These are phyloP conservation scores for Turnera subulata DNA, from an alignment of 345 rosid species.

Conservation along the genomic window DNA sequence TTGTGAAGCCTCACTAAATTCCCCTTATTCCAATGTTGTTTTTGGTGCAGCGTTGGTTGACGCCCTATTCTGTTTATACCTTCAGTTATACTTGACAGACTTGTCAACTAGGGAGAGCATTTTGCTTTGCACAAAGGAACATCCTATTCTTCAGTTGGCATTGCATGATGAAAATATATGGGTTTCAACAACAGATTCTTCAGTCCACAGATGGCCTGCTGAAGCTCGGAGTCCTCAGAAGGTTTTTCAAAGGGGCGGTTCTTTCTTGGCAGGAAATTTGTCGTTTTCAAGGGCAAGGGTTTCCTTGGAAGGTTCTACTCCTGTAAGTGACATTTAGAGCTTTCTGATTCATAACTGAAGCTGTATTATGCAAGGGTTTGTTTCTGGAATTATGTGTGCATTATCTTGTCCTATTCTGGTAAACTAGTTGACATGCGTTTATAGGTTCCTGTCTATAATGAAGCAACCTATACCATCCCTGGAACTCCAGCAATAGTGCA, in stretches of 20 bases:
- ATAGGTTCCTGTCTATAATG: slow-evolving; percentile 81
- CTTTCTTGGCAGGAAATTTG: slow-evolving; percentile 95
- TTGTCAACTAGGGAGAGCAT: slow-evolving; percentile 88
- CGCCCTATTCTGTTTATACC: slow-evolving; percentile 19
- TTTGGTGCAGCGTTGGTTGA: slow-evolving; percentile 10
- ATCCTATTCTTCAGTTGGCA: slow-evolving; percentile 82
- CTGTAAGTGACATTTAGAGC: slow-evolving; percentile 47
- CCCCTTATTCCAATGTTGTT: slow-evolving; percentile 5
- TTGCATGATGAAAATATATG: slow-evolving; percentile 90
- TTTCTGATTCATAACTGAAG: neutral
- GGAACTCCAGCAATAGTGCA: slow-evolving; percentile 92
- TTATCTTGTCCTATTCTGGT: neutral
- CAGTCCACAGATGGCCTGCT: slow-evolving; percentile 88
- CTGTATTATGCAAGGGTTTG: too few relatives aligned
- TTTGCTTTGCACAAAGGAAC: slow-evolving; percentile 89
- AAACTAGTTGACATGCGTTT: slow-evolving; percentile 14
- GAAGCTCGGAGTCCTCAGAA: slow-evolving; percentile 85
- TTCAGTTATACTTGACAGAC: slow-evolving; percentile 95
- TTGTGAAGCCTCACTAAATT: slow-evolving; percentile 1
- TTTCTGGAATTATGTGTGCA: too few relatives aligned
- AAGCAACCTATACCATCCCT: slow-evolving; percentile 62
- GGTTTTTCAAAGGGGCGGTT: slow-evolving; percentile 79
- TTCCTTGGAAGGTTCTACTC: slow-evolving; percentile 90
- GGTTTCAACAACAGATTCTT: slow-evolving; percentile 92
- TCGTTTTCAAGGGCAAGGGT: slow-evolving; percentile 96